phyloP scores from a whole-genome alignment of 768 basidiomycete genomes.

The Auricularia auricula-judae region DNA sequence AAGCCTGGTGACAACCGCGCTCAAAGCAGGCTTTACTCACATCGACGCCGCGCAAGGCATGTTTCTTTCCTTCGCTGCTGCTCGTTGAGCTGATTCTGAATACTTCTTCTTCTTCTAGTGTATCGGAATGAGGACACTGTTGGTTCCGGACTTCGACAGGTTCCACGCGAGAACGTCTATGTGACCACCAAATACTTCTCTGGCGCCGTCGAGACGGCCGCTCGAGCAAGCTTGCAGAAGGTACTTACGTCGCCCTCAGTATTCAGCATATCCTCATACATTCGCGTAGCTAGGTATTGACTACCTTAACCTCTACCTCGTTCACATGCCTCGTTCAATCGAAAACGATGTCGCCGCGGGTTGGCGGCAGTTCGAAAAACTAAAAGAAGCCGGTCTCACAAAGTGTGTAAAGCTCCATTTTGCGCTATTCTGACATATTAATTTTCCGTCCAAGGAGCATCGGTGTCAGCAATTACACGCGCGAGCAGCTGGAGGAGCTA shows the following conservation, averaged over 20 bases:
- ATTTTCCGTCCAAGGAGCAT: constrained; percentile 38
- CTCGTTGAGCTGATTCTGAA: background rate
- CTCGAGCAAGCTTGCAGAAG: background rate
- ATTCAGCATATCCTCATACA: background rate
- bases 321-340: constrained; percentile 48
- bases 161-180: background rate
- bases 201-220: background rate
- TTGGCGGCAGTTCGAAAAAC: constrained; percentile 53
- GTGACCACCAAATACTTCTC: background rate
- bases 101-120: background rate
- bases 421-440: background rate
- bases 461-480: constrained; percentile 60
- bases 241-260: background rate
- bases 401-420: constrained; percentile 27
- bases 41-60: background rate
- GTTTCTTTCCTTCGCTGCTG: background rate
- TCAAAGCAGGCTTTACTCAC: background rate
- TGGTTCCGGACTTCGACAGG: background rate
- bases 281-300: constrained; percentile 43
- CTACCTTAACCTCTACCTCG: constrained; percentile 62
- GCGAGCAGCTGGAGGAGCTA: constrained; percentile 35
- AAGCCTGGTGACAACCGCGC: background rate
- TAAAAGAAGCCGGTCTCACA: constrained; percentile 44
- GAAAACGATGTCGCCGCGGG: constrained; percentile 46
- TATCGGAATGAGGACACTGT: background rate